Conservation (phyloP, 305 asterid species). For the Coffea humblotiana region DNA sequence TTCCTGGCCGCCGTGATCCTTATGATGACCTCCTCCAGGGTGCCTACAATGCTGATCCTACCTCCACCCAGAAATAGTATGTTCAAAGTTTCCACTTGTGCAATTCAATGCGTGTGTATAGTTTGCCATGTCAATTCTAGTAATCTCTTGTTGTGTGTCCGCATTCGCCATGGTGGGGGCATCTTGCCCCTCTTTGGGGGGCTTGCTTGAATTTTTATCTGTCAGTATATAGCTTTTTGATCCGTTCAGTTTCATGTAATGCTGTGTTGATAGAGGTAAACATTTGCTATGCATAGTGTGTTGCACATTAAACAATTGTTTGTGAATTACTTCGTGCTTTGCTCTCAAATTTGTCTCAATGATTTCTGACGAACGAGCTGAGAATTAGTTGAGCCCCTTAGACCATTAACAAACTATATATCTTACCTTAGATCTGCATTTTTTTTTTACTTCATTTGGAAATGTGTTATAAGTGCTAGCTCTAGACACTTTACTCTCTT, state of each 20-base stretch:
- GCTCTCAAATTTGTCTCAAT: neutral
- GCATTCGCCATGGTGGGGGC: neutral
- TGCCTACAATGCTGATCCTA: slow-evolving; percentile 25
- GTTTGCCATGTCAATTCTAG: neutral
- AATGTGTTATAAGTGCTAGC: neutral
- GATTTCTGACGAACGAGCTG: neutral
- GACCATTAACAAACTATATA: too few species aligned
- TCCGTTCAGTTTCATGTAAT: neutral
- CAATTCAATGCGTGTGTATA: neutral
- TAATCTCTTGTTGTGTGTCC: neutral
- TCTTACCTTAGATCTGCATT: neutral
- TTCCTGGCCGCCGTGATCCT: slow-evolving; percentile 87
- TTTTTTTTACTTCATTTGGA: neutral
- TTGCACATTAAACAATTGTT: neutral
- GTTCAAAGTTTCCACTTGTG: neutral
- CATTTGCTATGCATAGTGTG: neutral
- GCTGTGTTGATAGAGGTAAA: neutral
- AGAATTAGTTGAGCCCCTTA: too few species aligned
- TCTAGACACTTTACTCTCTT: neutral
- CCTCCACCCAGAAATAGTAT: slow-evolving; percentile 27
- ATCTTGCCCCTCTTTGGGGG: neutral
- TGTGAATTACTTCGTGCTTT: neutral
- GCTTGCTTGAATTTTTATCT: neutral
- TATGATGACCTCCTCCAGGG: slow-evolving; percentile 81
- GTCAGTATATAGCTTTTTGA: neutral